Conservation (phyloP, 2,329 filamentous ascomycete genomes). For the Cadophora sp. region DNA sequence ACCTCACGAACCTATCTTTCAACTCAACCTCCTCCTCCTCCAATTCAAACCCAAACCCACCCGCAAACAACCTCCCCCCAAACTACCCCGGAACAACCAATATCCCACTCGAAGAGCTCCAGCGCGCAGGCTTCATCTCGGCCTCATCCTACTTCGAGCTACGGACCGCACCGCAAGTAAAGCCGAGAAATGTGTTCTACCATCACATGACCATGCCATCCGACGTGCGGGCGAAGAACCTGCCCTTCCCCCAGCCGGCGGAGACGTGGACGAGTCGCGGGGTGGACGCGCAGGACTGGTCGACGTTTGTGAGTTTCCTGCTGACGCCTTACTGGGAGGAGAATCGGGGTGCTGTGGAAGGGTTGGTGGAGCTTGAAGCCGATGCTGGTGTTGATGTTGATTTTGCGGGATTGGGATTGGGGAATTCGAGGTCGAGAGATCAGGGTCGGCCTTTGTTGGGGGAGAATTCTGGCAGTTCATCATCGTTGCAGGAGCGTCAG, state of each 20-base stretch:
- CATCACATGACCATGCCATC: constrained; percentile 11
- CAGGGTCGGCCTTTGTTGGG: constrained; percentile 17
- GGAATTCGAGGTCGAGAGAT: constrained; percentile 45
- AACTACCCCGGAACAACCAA: constrained; percentile 1
- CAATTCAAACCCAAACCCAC: background rate
- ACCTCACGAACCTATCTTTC: constrained; percentile 6
- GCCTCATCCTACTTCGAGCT: constrained; percentile 12
- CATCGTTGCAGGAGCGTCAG: constrained; percentile 31
- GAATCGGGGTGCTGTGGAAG: constrained; percentile 38
- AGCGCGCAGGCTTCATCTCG: constrained; percentile 12
- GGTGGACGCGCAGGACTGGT: constrained; percentile 12
- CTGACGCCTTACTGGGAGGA: constrained; percentile 34
- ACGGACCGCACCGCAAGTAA: background rate
- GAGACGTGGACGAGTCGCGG: constrained; percentile 12
- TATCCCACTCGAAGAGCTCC: background rate
- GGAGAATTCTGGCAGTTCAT: constrained; percentile 45
- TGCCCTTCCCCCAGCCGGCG: constrained; percentile 5
- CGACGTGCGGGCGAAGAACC: background rate
- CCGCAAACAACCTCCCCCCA: background rate
- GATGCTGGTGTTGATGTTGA: constrained; percentile 40
- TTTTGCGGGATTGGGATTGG: constrained; percentile 32
- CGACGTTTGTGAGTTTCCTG: constrained; percentile 9
- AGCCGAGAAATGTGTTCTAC: constrained; percentile 14
- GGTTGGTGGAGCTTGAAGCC: constrained; percentile 50
- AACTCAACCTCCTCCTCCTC: background rate